A percentile compares a stretch with the other conserved stretches of the same genome.
Conservation (phyloP, 306 rosid species). For the Castanospermum australe region DNA sequence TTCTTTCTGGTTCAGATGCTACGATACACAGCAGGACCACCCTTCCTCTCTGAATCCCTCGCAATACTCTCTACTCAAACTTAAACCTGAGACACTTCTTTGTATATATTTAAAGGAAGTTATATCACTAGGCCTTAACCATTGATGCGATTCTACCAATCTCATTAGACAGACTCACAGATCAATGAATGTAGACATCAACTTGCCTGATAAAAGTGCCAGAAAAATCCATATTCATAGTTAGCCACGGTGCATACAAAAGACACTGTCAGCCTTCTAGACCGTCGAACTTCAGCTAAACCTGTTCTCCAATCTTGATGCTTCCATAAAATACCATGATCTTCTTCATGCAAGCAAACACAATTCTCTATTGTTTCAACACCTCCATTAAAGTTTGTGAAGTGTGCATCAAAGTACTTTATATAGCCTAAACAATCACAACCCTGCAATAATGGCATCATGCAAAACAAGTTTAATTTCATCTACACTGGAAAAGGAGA, state of each 20-base stretch:
- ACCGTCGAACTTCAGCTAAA: constrained; percentile 68
- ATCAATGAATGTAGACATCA: constrained; percentile 4
- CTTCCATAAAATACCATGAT: constrained; percentile 75
- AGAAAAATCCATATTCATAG: constrained; percentile 75
- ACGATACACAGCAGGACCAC: neutral
- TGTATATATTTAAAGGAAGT: neutral
- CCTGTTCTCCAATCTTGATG: constrained; percentile 86
- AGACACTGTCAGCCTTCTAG: constrained; percentile 71
- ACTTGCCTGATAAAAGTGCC: constrained; percentile 83
- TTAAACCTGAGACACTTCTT: neutral
- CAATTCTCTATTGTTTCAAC: constrained; percentile 75
- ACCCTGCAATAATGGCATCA: constrained; percentile 48
- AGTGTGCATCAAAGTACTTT: constrained; percentile 70
- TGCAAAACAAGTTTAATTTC: neutral
- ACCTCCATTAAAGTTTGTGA: constrained; percentile 67
- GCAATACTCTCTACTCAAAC: neutral
- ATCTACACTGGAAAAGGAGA: constrained; percentile 2
- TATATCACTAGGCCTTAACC: constrained; percentile 11
- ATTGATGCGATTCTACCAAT: neutral
- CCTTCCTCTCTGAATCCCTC: neutral
- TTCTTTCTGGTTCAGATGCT: too few species aligned
- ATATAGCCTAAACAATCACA: constrained; percentile 71
- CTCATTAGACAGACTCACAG: constrained; percentile 4
- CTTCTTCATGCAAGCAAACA: constrained; percentile 81
- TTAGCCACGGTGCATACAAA: constrained; percentile 73